A percentile compares a stretch with the other conserved stretches of the same genome.
phyloP scores from a whole-genome alignment of 2,329 filamentous ascomycete genomes.

The Acrodontium crateriforme region DNA sequence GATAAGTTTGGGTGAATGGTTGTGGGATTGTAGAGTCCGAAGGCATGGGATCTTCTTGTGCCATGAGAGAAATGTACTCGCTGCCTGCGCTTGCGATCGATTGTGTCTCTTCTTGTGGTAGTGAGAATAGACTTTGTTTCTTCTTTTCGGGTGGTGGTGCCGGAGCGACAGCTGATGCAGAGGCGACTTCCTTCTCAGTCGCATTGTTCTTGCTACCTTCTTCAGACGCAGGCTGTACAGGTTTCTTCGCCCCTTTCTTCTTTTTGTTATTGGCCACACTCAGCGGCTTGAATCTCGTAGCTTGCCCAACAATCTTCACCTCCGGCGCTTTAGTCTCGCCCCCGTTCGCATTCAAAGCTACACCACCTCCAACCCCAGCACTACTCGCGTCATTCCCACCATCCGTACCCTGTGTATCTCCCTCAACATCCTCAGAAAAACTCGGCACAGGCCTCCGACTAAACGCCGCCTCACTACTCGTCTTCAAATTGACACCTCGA shows the following conservation, averaged over 20 bases:
- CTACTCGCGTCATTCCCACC: no score
- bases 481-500: slow-evolving; percentile 61
- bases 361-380: neutral
- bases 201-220: no score
- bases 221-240: slow-evolving; percentile 1
- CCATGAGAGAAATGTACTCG: slow-evolving; percentile 8
- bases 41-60: slow-evolving; percentile 1
- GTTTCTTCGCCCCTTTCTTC: slow-evolving; percentile 46
- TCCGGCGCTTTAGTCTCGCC: slow-evolving; percentile 31
- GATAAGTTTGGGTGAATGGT: no score
- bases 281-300: slow-evolving; percentile 77
- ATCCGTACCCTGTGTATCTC: slow-evolving; percentile 27
- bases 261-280: slow-evolving; percentile 65
- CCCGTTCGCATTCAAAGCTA: neutral
- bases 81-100: slow-evolving; percentile 8
- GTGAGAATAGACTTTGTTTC: slow-evolving; percentile 58
- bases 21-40: slow-evolving; percentile 1
- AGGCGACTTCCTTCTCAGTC: slow-evolving; percentile 1
- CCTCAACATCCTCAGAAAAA: slow-evolving; percentile 27
- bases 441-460: slow-evolving; percentile 47
- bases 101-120: slow-evolving; percentile 29
- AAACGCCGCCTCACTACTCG: slow-evolving; percentile 71
- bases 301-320: slow-evolving; percentile 59
- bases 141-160: slow-evolving; percentile 32
- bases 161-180: slow-evolving; percentile 2